These are phyloP conservation scores for Setaria italica DNA, from an alignment of 202 grass and related monocot genomes.

Conservation along the genomic window DNA sequence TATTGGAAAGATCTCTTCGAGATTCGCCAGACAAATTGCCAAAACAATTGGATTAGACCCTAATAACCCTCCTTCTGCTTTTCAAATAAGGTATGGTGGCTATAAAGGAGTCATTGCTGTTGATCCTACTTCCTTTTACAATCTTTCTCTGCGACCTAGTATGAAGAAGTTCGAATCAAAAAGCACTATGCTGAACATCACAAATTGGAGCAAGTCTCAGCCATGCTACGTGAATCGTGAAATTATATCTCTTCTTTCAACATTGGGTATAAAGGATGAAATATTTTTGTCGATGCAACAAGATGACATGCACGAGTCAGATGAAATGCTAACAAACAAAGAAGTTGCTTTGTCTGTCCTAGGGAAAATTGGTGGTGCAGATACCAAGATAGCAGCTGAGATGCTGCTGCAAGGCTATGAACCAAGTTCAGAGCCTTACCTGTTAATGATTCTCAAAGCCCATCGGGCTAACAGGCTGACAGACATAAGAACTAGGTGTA, in stretches of 20 bases:
- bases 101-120: conserved; percentile 90
- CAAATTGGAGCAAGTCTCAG: conserved; percentile 85
- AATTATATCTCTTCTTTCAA: conserved; percentile 88
- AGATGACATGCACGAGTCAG: conserved; percentile 67
- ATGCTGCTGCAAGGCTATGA: conserved; percentile 88
- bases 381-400: conserved; percentile 62
- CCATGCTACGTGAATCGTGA: conserved; percentile 88
- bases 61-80: conserved; percentile 74
- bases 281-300: conserved; percentile 80
- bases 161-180: conserved; percentile 96
- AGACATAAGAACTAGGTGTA: conserved; percentile 81
- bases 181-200: conserved; percentile 82
- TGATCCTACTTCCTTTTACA: conserved; percentile 59
- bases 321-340: conserved; percentile 76
- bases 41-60: conserved; percentile 57
- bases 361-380: conserved; percentile 61
- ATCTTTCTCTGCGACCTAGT: conserved; percentile 79
- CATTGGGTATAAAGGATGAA: conserved; percentile 86
- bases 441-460: conserved; percentile 90
- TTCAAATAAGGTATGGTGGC: conserved; percentile 96
- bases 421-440: conserved; percentile 77
- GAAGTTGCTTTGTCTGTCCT: conserved; percentile 78
- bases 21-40: conserved; percentile 70
- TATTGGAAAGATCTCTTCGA: conserved; percentile 80
- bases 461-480: conserved; percentile 73